Base-by-base conservation (phyloP, 306 rosid species). In the Prunus fruticosa region DNA sequence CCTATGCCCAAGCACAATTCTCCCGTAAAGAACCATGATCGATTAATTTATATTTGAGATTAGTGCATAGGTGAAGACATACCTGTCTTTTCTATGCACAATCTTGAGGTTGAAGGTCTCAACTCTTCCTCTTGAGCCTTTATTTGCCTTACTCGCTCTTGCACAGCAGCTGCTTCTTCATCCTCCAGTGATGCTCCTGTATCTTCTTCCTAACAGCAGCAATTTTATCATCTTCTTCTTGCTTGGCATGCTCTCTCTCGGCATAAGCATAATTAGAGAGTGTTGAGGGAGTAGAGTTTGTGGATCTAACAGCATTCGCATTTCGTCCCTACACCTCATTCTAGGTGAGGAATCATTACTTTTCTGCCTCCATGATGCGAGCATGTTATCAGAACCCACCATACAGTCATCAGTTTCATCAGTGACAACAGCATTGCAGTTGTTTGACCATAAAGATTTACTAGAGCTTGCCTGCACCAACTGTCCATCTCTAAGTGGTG, bases 51-150 rank as follows among this genome's bases (percentile, higher is more conserved):
- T 46, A 78, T 73, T 70, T 57, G 47, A 64, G 18, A 71, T 62
- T 18, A 30, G 10, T 66, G 52, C 58, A 53, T 2, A 65, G 63
- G 69, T 62, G 70, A 57, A 77, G 53, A 84, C 88, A 51, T 85
- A 84, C 99, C 98, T 96, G 98, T 96, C 92, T 87, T 96, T 96
- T 82, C 98, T 79, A 83, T 96, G 99, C 87, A 96, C 98, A 76
- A 96, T 91, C 92, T 88, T 92, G 73, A 96, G 97, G 85, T 92
- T 89, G 90, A 96, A 96, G 77, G 97, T 91, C 80, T 96, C 98
- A 86, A 96, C 82, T 92, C 98, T 76, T 92, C 97, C 87, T 92
- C 99, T 82, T 96, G 99, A 52, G 90, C 92, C 87, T 87, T 89
- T 88, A 96, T 89, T 85, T 96, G 99, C 88, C 94, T 84, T 72